A percentile compares a stretch with the other conserved stretches of the same genome.
Evolutionary conservation across 2,329 filamentous ascomycete species (phyloP).

Genomic region (Colletotrichum orbiculare): DNA sequence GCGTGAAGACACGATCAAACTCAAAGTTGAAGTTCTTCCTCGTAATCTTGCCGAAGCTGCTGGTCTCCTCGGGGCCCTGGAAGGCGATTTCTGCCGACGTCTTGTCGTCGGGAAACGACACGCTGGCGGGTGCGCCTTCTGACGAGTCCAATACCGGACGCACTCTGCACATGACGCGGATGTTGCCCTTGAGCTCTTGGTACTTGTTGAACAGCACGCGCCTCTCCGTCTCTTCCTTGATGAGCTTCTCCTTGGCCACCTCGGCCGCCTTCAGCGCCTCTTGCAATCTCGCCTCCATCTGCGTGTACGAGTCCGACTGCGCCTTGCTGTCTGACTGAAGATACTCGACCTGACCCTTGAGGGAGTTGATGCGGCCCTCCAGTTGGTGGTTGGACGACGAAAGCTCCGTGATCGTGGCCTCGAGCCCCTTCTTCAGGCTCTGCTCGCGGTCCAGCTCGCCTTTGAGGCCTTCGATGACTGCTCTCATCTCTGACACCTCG

Average conservation of each 20-base stretch:
- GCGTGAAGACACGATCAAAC: conserved; percentile 93
- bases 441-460: conserved; percentile 72
- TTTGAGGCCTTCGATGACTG: conserved; percentile 58
- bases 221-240: conserved; percentile 90
- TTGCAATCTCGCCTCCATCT: conserved; percentile 82
- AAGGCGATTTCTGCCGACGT: conserved; percentile 90
- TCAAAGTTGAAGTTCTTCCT: conserved; percentile 87
- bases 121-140: conserved; percentile 76
- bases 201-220: conserved; percentile 97
- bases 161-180: conserved; percentile 96
- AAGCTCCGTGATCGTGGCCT: conserved; percentile 66
- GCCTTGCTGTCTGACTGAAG: conserved; percentile 90
- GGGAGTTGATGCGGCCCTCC: conserved; percentile 79
- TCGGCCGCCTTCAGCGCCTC: conserved; percentile 79
- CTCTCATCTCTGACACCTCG: conserved; percentile 62
- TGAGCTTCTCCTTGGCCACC: conserved; percentile 81
- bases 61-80: conserved; percentile 84
- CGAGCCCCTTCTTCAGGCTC: conserved; percentile 64
- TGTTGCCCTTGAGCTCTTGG: conserved; percentile 97
- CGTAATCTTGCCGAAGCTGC: conserved; percentile 78
- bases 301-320: conserved; percentile 86
- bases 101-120: conserved; percentile 83
- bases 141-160: conserved; percentile 73
- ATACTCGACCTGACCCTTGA: conserved; percentile 87
- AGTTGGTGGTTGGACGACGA: conserved; percentile 72